phyloP scores from a whole-genome alignment of 1,284 basidiomycete genomes.

The Caloboletus inedulis region DNA sequence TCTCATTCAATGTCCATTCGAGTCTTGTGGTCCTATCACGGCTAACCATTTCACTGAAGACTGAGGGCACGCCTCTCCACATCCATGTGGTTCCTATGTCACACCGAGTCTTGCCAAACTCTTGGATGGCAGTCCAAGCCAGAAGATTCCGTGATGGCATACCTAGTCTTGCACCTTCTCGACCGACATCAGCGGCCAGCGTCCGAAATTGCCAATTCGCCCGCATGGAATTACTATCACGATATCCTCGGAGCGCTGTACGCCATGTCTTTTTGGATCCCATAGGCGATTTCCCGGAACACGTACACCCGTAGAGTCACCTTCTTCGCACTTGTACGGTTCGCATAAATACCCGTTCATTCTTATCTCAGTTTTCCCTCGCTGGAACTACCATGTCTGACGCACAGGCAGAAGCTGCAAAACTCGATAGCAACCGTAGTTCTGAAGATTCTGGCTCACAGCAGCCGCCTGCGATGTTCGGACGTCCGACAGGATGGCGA shows the following conservation, averaged over 20 bases:
- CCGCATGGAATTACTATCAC: not conserved
- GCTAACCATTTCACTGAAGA: too few species aligned
- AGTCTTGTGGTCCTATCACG: too few species aligned
- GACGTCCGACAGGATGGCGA: slow-evolving; percentile 32
- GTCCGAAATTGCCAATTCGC: not conserved
- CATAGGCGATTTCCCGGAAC: not conserved
- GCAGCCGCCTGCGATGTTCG: slow-evolving; percentile 19
- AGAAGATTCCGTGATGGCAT: not conserved
- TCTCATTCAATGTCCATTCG: too few species aligned
- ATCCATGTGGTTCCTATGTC: not conserved
- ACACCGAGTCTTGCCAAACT: not conserved
- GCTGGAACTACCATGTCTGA: slow-evolving; percentile 17
- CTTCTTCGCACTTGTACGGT: not conserved
- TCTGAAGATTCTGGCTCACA: slow-evolving; percentile 12
- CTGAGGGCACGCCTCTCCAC: not conserved
- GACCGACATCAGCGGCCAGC: not conserved
- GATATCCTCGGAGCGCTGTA: not conserved
- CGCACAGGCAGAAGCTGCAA: slow-evolving; percentile 13
- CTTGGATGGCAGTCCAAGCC: not conserved
- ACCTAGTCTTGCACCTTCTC: not conserved
- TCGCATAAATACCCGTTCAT: slow-evolving; percentile 7
- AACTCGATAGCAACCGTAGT: slow-evolving; percentile 6
- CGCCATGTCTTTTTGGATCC: not conserved
- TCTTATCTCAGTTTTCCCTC: not conserved
- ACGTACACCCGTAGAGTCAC: not conserved